A percentile compares a stretch with the other conserved stretches of the same genome.
These are phyloP conservation scores for Colletotrichum australisinense DNA, from an alignment of 2,329 filamentous ascomycete genomes.

Conservation along the genomic window DNA sequence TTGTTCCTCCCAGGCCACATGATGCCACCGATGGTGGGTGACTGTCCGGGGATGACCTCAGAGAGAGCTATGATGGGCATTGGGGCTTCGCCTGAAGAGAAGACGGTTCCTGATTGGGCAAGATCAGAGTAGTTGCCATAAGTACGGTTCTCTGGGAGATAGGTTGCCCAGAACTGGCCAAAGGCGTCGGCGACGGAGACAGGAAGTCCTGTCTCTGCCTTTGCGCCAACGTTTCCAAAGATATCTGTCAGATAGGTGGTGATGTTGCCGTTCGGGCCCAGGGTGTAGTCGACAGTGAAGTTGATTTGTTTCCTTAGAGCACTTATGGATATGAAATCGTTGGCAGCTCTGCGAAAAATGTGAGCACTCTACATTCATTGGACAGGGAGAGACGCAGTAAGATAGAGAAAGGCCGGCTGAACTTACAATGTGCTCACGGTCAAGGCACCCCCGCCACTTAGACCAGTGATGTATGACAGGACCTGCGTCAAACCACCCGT, in stretches of 20 bases:
- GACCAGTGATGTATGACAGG: conserved; percentile 41
- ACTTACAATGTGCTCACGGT: conserved; percentile 41
- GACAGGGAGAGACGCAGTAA: no score
- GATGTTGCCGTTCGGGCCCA: conserved; percentile 34
- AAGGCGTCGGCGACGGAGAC: conserved; percentile 42
- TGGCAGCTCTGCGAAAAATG: conserved; percentile 37
- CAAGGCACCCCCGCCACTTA: conserved; percentile 43
- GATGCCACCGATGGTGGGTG: conserved; percentile 41
- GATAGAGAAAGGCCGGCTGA: no score
- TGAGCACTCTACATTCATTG: not conserved
- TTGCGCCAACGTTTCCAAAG: conserved; percentile 39
- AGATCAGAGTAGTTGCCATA: conserved; percentile 42
- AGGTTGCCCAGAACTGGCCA: conserved; percentile 43
- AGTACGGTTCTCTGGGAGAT: conserved; percentile 35
- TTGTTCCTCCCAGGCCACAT: conserved; percentile 42
- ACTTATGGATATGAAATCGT: conserved; percentile 40
- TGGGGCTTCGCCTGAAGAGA: conserved; percentile 38
- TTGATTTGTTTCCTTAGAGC: conserved; percentile 37
- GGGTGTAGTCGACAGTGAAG: conserved; percentile 39
- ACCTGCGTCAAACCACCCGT: conserved; percentile 42
- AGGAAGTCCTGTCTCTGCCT: conserved; percentile 40
- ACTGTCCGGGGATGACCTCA: conserved; percentile 43
- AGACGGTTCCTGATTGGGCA: conserved; percentile 31
- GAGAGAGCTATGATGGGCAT: conserved; percentile 44
- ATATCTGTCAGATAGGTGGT: conserved; percentile 34